These are phyloP conservation scores for Naganishia friedmannii DNA, from an alignment of 768 basidiomycete genomes.

Conservation along the genomic window DNA sequence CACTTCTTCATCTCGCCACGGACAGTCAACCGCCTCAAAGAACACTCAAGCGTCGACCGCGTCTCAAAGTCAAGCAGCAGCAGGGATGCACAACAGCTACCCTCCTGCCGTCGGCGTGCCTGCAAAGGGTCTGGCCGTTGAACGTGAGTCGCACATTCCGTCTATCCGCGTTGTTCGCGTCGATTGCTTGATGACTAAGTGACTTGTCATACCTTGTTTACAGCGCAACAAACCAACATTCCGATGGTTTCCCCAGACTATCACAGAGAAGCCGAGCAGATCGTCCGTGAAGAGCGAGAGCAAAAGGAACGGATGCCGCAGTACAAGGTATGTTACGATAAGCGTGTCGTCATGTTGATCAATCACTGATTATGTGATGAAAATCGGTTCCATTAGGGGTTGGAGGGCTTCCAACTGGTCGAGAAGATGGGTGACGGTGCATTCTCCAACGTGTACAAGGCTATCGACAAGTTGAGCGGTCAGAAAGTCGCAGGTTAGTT, in stretches of 20 bases:
- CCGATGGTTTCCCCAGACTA: constrained; percentile 49
- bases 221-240: constrained; percentile 32
- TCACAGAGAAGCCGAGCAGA: constrained; percentile 59
- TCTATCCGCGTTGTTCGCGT: not conserved
- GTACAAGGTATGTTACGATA: constrained; percentile 61
- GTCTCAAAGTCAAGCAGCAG: constrained; percentile 15
- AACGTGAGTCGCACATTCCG: constrained; percentile 2
- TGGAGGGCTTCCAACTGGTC: constrained; percentile 55
- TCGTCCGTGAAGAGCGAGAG: constrained; percentile 72
- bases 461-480: constrained; percentile 69
- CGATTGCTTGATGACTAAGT: not conserved
- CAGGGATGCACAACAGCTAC: constrained; percentile 27
- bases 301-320: constrained; percentile 74
- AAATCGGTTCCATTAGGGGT: constrained; percentile 37
- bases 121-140: constrained; percentile 17
- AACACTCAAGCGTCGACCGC: constrained; percentile 27
- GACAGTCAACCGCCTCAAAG: constrained; percentile 42
- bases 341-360: not conserved
- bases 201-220: not conserved
- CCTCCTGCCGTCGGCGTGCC: constrained; percentile 23
- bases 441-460: constrained; percentile 98
- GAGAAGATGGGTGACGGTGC: constrained; percentile 65
- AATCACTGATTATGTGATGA: too few species aligned
- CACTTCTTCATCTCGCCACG: constrained; percentile 51
- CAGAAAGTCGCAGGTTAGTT: constrained; percentile 76